Base-by-base conservation (phyloP, 495 filamentous ascomycete genomes). In the Neurospora tetraspora region DNA sequence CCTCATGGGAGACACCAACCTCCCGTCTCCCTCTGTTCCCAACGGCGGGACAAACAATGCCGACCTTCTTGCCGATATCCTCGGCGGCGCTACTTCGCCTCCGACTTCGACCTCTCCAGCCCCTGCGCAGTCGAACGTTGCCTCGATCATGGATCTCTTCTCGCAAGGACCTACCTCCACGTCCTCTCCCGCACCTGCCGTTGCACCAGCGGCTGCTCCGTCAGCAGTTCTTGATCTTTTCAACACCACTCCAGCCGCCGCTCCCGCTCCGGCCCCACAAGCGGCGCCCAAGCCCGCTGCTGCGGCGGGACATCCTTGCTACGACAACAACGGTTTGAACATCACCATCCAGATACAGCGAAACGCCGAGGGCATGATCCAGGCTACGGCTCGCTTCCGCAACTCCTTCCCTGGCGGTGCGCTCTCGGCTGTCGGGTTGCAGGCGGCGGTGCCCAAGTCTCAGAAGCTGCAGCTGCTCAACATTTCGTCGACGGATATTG, bases 361-460 rank as follows among this genome's bases (percentile, higher is more conserved):
- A 18, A 93, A 90, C 70, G 88, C 91, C 5, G 89, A 89, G 75
- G 91, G 88, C 39, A 85, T 85, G 7, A 85, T 93, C 18, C 93
- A 97, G 77, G 90, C 97, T 10, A 83, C 91, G 37, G 93, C 93
- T 20, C 89, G 92, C 7, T 98, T 99, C 87, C 85, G 86, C 16
- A 98, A 98, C 79, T 85, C 82, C 2, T 91, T 89, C 16, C 39
- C 74, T 10, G 88, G 87, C 69, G 84, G 84, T 37, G 77, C 81
- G n/a, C 86, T 98, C 68, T 86, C 88, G 18, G 87, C 83, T 40
- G 92, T 98, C 20, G 90, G 90, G 7, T 78, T 99, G 70, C 96
- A 98, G 81, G 96, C 94, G 68, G 96, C 96, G 5, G 96, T 98
- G 73, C 96, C 96, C 7, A 98, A 97, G 84, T 93, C 90, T 42